A percentile compares a stretch with the other conserved stretches of the same genome.
These are phyloP conservation scores for Zoysia japonica DNA, from an alignment of 176 grass and related monocot species.

Conservation along the genomic window DNA sequence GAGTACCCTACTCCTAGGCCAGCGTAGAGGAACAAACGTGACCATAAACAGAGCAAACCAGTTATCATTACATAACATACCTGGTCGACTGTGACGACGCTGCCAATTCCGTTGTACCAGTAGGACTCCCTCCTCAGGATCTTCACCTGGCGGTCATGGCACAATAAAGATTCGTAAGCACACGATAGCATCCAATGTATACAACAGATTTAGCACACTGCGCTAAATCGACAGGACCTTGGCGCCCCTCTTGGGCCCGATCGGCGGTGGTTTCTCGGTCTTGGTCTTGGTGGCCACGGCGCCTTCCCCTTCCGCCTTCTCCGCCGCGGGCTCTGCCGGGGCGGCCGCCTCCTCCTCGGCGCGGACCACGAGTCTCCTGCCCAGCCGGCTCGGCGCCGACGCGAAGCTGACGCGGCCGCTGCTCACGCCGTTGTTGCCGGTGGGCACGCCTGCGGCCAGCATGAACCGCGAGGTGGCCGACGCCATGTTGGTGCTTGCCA, in stretches of 20 bases:
- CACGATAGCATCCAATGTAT: not conserved
- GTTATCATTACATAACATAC: slow-evolving; percentile 16
- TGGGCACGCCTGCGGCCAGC: slow-evolving; percentile 36
- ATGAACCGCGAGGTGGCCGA: slow-evolving; percentile 75
- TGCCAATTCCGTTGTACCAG: slow-evolving; percentile 86
- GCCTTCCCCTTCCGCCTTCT: slow-evolving; percentile 10
- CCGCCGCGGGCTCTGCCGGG: slow-evolving; percentile 8
- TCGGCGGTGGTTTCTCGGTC: slow-evolving; percentile 38
- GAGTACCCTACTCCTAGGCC: too few species aligned
- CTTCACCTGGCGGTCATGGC: slow-evolving; percentile 59
- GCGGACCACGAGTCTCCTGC: slow-evolving; percentile 54
- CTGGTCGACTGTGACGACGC: slow-evolving; percentile 82
- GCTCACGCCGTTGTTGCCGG: not conserved
- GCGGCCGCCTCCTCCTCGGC: slow-evolving; percentile 54
- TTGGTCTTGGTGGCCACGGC: slow-evolving; percentile 48
- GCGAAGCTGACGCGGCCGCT: slow-evolving; percentile 47
- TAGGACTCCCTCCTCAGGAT: slow-evolving; percentile 93
- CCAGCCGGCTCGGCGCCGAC: slow-evolving; percentile 25
- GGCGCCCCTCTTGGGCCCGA: slow-evolving; percentile 52
- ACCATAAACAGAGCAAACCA: not conserved
- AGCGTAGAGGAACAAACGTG: too few species aligned
- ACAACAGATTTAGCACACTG: not conserved
- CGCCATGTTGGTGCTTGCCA: slow-evolving; percentile 90
- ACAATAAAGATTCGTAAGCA: not conserved
- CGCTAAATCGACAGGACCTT: slow-evolving; percentile 37